phyloP scores from a whole-genome alignment of 192 early-diverging fungal genomes.

The Martensiomyces pterosporus region DNA sequence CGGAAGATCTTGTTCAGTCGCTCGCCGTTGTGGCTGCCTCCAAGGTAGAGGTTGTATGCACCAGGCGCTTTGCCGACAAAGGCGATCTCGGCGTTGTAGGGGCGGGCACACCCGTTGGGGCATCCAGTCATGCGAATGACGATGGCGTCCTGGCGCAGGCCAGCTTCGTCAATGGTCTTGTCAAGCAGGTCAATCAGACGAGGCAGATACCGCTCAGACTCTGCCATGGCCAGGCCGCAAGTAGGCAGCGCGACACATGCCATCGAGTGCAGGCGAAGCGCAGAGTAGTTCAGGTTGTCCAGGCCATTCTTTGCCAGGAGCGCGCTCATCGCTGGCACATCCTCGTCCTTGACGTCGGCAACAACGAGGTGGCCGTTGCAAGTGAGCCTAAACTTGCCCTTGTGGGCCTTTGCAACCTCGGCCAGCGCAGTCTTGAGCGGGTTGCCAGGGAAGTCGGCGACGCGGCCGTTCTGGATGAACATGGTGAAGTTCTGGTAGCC shows the following conservation, averaged over 20 bases:
- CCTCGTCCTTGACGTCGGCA: conserved; percentile 65
- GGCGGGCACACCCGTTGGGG: conserved; percentile 96
- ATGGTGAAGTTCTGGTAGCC: conserved; percentile 68
- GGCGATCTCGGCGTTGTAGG: conserved; percentile 91
- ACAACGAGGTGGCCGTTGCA: conserved; percentile 92
- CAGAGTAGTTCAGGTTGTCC: conserved; percentile 77
- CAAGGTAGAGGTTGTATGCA: conserved; percentile 93
- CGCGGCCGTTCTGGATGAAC: conserved; percentile 89
- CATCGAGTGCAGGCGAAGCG: conserved; percentile 85
- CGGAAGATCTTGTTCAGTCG: conserved; percentile 88
- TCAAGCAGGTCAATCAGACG: conserved; percentile 78
- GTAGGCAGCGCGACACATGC: conserved; percentile 95
- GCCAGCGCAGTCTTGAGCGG: conserved; percentile 73
- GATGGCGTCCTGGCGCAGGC: conserved; percentile 83
- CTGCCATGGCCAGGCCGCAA: conserved; percentile 93
- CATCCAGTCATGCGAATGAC: conserved; percentile 98
- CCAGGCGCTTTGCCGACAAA: conserved; percentile 94
- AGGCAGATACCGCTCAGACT: conserved; percentile 94
- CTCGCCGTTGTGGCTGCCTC: conserved; percentile 81
- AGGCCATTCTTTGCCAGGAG: conserved; percentile 67
- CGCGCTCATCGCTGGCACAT: conserved; percentile 51
- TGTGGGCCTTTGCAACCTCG: conserved; percentile 69
- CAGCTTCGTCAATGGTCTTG: conserved; percentile 69
- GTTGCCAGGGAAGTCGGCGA: conserved; percentile 74
- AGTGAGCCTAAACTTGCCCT: conserved; percentile 80